Evolutionary conservation across 257 asterid genomes (phyloP).

Genomic region (Solanum medicagineum): DNA sequence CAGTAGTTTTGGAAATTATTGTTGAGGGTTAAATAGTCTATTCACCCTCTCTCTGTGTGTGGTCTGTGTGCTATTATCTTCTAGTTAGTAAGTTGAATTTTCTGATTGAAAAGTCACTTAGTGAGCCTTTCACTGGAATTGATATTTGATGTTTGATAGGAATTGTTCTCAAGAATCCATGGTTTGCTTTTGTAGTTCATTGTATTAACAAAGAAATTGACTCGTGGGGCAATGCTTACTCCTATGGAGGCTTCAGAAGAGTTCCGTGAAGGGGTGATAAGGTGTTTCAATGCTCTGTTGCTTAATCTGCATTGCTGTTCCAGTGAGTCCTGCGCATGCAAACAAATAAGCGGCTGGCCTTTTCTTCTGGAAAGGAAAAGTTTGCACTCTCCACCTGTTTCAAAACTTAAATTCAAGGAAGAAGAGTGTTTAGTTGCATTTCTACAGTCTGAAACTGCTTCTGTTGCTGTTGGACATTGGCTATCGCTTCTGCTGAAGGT

Average conservation of each 20-base stretch:
- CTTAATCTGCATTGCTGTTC: conserved; percentile 55
- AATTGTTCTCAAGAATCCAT: neutral
- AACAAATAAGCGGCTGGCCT: conserved; percentile 30
- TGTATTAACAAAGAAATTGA: conserved; percentile 69
- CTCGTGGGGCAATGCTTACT: conserved; percentile 72
- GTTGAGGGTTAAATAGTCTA: neutral
- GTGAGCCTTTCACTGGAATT: neutral
- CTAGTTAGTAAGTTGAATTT: neutral
- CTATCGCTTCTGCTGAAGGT: conserved; percentile 92
- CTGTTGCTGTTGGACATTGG: conserved; percentile 97
- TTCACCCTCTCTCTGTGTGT: neutral
- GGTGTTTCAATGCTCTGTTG: conserved; percentile 70
- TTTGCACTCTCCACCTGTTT: conserved; percentile 15
- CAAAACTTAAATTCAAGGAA: conserved; percentile 11
- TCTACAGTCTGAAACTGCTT: conserved; percentile 85
- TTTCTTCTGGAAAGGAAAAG: conserved; percentile 28
- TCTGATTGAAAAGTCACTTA: neutral
- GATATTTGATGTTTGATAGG: neutral
- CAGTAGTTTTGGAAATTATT: neutral
- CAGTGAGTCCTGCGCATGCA: conserved; percentile 64
- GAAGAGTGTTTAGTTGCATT: conserved; percentile 65
- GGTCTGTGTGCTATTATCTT: neutral
- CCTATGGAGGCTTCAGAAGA: conserved; percentile 90
- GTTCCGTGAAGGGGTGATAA: conserved; percentile 79
- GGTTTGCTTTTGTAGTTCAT: conserved; percentile 44